Evolutionary conservation across 805 yeast genomes (phyloP).

Genomic region (Candida pseudoglaebosa): DNA sequence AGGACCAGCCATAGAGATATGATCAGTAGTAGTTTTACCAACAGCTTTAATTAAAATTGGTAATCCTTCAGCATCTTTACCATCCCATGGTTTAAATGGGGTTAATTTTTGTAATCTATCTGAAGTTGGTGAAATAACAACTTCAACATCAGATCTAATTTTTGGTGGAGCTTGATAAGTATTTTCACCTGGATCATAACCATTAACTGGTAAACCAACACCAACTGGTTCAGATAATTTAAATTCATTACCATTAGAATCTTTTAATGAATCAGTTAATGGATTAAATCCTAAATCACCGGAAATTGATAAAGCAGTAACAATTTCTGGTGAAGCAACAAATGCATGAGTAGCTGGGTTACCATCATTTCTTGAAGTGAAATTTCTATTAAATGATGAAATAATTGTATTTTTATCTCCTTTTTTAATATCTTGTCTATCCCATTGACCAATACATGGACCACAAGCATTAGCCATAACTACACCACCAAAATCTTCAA

Average conservation of each 20-base stretch:
- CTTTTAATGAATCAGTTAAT: conserved; percentile 81
- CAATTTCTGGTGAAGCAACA: conserved; percentile 95
- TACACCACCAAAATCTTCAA: conserved; percentile 87
- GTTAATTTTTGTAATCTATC: conserved; percentile 94
- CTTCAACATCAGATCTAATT: conserved; percentile 72
- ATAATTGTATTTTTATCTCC: conserved; percentile 96
- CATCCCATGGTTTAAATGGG: conserved; percentile 96
- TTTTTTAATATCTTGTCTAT: conserved; percentile 86
- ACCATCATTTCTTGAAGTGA: conserved; percentile 97
- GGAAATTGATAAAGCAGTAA: conserved; percentile 91
- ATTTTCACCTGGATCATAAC: conserved; percentile 91
- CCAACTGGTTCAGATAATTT: conserved; percentile 84
- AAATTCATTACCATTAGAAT: conserved; percentile 86
- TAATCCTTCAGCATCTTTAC: conserved; percentile 83
- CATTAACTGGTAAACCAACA: conserved; percentile 82
- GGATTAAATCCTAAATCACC: conserved; percentile 98
- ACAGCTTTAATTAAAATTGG: conserved; percentile 94
- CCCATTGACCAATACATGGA: conserved; percentile 99
- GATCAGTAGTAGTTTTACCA: conserved; percentile 99
- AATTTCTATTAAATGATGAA: conserved; percentile 96
- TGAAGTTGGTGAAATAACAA: conserved; percentile 79
- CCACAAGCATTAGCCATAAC: conserved; percentile 98
- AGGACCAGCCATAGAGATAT: conserved; percentile 99
- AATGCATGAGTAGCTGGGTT: conserved; percentile 97
- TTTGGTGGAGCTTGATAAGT: conserved; percentile 97